Percentiles rank a stretch among this genome's conserved stretches.
Evolutionary conservation across 2,329 filamentous ascomycete species (phyloP).

Genomic region (Microascus cirrosus): DNA sequence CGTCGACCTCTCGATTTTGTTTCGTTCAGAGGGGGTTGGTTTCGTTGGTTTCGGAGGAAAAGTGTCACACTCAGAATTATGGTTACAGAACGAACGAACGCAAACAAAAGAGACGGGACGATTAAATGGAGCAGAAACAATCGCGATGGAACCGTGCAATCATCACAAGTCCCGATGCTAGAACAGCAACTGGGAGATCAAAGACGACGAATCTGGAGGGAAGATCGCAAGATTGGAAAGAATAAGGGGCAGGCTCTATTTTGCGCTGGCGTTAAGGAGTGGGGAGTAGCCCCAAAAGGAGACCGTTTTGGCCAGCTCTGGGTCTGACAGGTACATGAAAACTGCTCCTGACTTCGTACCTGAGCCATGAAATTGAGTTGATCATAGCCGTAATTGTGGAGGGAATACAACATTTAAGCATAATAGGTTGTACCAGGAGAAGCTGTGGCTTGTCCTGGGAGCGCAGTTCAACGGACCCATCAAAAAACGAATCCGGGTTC

Average conservation of each 20-base stretch:
- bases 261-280: background rate
- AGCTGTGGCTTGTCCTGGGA: background rate
- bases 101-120: background rate
- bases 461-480: background rate
- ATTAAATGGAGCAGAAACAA: background rate
- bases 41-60: background rate
- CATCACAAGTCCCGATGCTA: background rate
- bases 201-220: background rate
- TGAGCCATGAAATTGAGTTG: background rate
- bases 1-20: conserved; percentile 4
- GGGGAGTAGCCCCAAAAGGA: background rate
- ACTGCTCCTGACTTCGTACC: background rate
- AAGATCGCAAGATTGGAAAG: conserved; percentile 4
- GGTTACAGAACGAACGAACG: background rate
- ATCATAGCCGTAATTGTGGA: background rate
- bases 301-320: background rate
- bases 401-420: background rate
- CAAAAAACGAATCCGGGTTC: background rate
- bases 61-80: background rate
- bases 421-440: background rate
- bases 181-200: background rate
- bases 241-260: background rate
- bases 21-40: background rate
- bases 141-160: background rate
- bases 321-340: background rate